Evolutionary conservation across 805 yeast species (phyloP), one percentile per base, ranked within the genome.

Genomic region (Kuraishia piskuri): DNA sequence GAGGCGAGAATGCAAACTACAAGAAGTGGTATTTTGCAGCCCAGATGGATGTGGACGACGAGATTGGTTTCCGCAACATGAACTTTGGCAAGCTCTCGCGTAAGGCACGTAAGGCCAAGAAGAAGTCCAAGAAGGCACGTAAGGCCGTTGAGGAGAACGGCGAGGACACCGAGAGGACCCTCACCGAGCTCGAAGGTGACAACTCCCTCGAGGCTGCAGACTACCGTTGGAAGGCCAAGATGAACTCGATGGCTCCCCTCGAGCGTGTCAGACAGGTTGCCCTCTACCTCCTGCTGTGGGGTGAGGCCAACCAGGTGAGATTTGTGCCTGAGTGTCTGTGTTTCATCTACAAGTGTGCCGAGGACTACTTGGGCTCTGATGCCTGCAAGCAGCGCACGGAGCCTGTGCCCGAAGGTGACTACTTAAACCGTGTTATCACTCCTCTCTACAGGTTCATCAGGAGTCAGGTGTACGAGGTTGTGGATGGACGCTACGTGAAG

Each of bases 261-360:
- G 92, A 86, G 68, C 80, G 86, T 70, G 91, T 86, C 53, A 82
- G 91, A 71, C 90, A 87, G 59, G 71, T 88, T 61, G 84, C 91
- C 14, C 73, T 88, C 57, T 88, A 86, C 71, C 73, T 88, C 56
- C 74, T 88, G 62, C 71, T 86, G 61, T 88, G 95, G 95, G 95
- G 95, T 75, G 95, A 88, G 74, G 91, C 94, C 37, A 88, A 88
- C 71, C 94, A 88, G 75, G 96, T 92, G 55, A 87, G 99, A 72
- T 94, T 94, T 75, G 86, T 94, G 54, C 80, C 86, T 6, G 97
- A 90, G 77, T 79, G 87, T 73, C 74, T 94, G 58, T 89, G 97
- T 80, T 94, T 88, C 79, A 84, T 94, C 65, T 95, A 84, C 81
- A 92, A 95, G 77, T 88, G 96, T 70, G 96, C 97, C 55, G 79